These are phyloP conservation scores for Cinnamomum chago DNA, from an alignment of 164 flowering plant genomes.

Conservation along the genomic window DNA sequence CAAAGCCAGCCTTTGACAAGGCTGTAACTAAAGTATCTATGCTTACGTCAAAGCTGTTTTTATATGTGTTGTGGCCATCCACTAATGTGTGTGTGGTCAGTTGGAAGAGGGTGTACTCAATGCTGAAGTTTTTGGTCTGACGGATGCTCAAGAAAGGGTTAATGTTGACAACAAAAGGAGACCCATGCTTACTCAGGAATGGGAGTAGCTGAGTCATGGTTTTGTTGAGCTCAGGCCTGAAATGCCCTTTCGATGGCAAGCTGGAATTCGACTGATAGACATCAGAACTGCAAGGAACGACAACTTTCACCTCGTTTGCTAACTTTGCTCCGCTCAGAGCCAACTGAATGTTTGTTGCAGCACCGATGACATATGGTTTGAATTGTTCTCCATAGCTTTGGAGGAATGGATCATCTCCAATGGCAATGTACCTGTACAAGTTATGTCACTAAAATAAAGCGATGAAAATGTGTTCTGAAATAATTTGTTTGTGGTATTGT, in stretches of 20 bases:
- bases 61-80: constrained; percentile 55
- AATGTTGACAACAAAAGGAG: constrained; percentile 71
- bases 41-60: constrained; percentile 59
- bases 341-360: constrained; percentile 63
- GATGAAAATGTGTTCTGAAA: not conserved
- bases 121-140: constrained; percentile 60
- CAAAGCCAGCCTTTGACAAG: constrained; percentile 53
- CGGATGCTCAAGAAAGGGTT: constrained; percentile 61
- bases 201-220: constrained; percentile 76
- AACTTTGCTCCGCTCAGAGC: constrained; percentile 61
- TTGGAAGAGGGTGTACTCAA: constrained; percentile 57
- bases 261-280: constrained; percentile 46
- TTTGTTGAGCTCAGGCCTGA: constrained; percentile 71
- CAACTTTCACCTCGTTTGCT: constrained; percentile 60
- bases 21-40: constrained; percentile 64
- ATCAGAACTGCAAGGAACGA: constrained; percentile 80
- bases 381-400: constrained; percentile 62
- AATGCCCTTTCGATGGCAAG: constrained; percentile 66
- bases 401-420: constrained; percentile 85
- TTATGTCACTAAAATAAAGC: not conserved
- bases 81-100: constrained; percentile 43
- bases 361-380: constrained; percentile 65
- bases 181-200: constrained; percentile 57
- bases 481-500: not conserved
- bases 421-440: constrained; percentile 64